Evolutionary conservation across 176 grass and related monocot species (phyloP), one percentile per base, ranked within the genome.

Genomic region (Bromus sterilis): DNA sequence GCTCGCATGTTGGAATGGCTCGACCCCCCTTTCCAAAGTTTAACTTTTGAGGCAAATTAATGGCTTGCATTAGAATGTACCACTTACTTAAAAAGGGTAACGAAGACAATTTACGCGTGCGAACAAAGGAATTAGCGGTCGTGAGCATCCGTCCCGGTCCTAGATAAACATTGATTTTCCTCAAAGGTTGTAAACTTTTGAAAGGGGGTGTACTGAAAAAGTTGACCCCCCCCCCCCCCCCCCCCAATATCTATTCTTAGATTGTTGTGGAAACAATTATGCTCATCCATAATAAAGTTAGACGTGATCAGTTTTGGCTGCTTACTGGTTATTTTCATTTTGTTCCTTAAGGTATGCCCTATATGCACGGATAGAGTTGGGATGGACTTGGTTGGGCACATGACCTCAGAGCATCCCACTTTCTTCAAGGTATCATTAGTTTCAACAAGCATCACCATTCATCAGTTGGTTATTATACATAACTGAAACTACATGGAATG

Each of bases 351-450:
- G 94, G 86, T 92, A 34, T 97, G 94, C 25, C 94, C 94, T 69
- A 53, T 97, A 53, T 97, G 94, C 80, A 41, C 78, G 34, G 72
- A 77, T 74, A 83, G 74, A 20, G 77, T 97, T 72, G 91, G 88
- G 33, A 82, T 82, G 55, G 91, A 91, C 79, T 82, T 94, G 83
- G 46, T 94, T 83, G 56, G 73, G 21, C 94, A 97, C 80, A 89
- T 97, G 31, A 94, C 76, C 42, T 83, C 82, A 56, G 16, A 89
- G 80, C 94, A 94, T 84, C 85, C 59, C 36, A 36, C 53, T 89
- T 90, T 90, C 71, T 86, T 97, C 70, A 94, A 94, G 89, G 92
- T 97, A 92, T 70, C 61, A 77, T 86, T 86, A 82, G 66, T 71
- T 85, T 63, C 21, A 25, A 64, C 53, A 56, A 9, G 43, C 56